A percentile compares a stretch with the other conserved stretches of the same genome.
Evolutionary conservation across 257 asterid genomes (phyloP).

Genomic region (Paraleonurus japonicus): DNA sequence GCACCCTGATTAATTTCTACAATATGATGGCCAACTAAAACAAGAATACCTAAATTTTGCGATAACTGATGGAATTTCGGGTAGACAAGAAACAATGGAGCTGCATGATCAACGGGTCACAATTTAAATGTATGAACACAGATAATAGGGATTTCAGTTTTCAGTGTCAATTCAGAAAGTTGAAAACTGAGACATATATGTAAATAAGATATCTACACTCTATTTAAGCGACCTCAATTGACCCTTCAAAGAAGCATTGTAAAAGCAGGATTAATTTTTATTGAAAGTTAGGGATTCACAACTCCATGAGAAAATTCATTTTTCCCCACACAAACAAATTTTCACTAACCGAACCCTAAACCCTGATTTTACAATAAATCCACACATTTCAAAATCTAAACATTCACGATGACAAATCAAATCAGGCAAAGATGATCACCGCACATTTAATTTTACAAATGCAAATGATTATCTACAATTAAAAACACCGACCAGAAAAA

Average conservation of each 20-base stretch:
- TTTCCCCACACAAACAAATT: background rate
- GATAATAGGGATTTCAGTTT: background rate
- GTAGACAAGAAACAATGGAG: background rate
- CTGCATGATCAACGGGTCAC: background rate
- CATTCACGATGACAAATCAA: background rate
- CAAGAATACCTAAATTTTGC: background rate
- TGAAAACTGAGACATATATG: slow-evolving; percentile 1
- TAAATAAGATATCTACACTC: background rate
- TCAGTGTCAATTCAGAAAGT: background rate
- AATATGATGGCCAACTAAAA: background rate
- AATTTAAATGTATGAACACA: background rate
- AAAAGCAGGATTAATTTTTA: background rate
- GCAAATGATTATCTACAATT: background rate
- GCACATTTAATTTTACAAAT: background rate
- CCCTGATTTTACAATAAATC: background rate
- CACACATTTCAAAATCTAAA: background rate
- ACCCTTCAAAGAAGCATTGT: background rate
- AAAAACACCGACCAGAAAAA: background rate
- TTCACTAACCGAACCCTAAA: background rate
- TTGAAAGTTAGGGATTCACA: background rate
- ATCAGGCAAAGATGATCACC: background rate
- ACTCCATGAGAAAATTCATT: background rate
- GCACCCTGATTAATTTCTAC: too few relatives aligned
- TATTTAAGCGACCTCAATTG: background rate
- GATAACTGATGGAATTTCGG: background rate